These are phyloP conservation scores for Wickerhamiella pararugosa DNA, from an alignment of 1,139 yeast species.

Conservation along the genomic window DNA sequence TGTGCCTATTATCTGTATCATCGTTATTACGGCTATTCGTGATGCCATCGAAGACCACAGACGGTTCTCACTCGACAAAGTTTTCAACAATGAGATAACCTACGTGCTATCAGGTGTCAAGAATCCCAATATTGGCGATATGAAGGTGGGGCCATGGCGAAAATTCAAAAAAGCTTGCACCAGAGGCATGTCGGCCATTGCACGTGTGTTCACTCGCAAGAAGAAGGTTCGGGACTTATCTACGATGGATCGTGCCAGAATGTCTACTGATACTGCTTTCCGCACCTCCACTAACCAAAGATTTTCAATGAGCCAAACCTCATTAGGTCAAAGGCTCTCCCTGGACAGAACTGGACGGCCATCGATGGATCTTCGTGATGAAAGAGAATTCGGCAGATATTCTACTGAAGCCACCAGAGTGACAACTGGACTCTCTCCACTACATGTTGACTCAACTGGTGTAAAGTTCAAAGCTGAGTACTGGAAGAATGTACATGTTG, in stretches of 20 bases:
- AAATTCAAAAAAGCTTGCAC: conserved; percentile 39
- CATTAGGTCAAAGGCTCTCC: too few species aligned
- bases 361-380: too few species aligned
- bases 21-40: conserved; percentile 70
- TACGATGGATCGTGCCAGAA: too few species aligned
- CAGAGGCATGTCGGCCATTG: conserved; percentile 16
- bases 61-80: conserved; percentile 64
- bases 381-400: too few species aligned
- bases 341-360: too few species aligned
- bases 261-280: too few species aligned
- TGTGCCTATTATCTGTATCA: conserved; percentile 88
- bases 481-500: conserved; percentile 86
- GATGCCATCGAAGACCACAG: conserved; percentile 93
- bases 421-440: too few species aligned
- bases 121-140: conserved; percentile 67
- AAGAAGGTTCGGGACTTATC: conserved; percentile 11
- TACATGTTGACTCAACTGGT: too few species aligned
- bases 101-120: conserved; percentile 56
- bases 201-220: conserved; percentile 24
- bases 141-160: conserved; percentile 51
- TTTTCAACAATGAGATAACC: conserved; percentile 75
- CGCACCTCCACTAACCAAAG: too few species aligned
- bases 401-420: too few species aligned
- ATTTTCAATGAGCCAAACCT: too few species aligned
- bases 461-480: conserved; percentile 49